Base-by-base conservation (phyloP, 441 rosid genomes). In the Rhodomyrtus psidioides region DNA sequence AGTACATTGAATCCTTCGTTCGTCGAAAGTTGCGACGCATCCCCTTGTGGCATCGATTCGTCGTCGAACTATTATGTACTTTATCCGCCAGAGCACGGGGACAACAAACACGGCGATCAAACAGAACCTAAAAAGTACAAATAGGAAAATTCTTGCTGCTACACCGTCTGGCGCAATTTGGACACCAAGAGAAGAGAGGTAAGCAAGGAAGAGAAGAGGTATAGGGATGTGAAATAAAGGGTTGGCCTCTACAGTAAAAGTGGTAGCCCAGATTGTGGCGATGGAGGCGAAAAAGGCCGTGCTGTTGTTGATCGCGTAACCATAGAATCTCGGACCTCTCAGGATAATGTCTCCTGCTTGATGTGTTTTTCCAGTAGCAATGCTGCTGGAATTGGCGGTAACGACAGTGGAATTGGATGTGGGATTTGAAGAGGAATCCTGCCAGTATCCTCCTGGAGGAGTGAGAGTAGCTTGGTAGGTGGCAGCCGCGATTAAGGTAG, bases 311-410 rank as follows among this genome's bases (percentile, higher is more conserved):
- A 27, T 27, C 39, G 19, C 4, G 39, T 59, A 27, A 21, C 1
- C 0, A 27, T 1, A 27, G 28, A 59, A 9, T 3, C 28, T 0
- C 39, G 0, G 6, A 27, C 34, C 1, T 0, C 39, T 14, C 5
- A 14, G 21, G 70, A 27, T 27, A 27, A 7, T 17, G 19, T 59
- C 39, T 3, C 39, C 10, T 2, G 76, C 76, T 30, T 30, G 3
- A 62, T 62, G 76, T 30, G 76, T 6, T 62, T 17, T 17, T 30
- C 12, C 14, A 9, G 21, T 12, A 28, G 34, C 70, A 14, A 14
- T 14, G 34, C 75, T 62, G 75, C 23, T 65, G 46, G 46, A 65
- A 65, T 62, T 65, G 46, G 26, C 76, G 19, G 42, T 9, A 2
- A 60, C 0, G 42, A 17, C 23, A 3, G 42, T 28, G 42, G 12